Conservation (phyloP, 2,329 filamentous ascomycete genomes). For the Microthyrium microscopicum region DNA sequence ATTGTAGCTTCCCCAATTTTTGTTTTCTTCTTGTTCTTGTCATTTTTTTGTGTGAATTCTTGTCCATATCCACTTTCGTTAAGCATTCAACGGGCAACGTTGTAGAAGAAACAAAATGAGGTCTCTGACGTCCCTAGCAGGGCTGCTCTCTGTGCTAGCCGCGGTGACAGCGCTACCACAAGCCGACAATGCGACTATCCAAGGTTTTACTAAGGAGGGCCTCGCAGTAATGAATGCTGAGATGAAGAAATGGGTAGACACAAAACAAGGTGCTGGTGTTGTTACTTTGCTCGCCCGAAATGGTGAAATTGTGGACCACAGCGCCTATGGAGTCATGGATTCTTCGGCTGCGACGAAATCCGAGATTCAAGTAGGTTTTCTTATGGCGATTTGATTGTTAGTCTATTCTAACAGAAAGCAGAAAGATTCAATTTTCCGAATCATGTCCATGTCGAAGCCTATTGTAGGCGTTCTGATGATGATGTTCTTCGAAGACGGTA, state of each 20-base stretch:
- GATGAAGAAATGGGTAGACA: conserved; percentile 2
- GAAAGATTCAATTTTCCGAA: conserved; percentile 3
- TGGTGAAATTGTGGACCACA: conserved; percentile 3
- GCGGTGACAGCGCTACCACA: neutral
- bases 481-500: conserved; percentile 5
- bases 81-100: no score
- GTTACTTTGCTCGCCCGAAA: conserved; percentile 5
- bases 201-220: conserved; percentile 4
- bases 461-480: conserved; percentile 3
- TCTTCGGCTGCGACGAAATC: neutral
- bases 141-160: neutral
- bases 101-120: no score
- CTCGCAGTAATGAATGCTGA: neutral
- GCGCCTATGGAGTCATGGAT: conserved; percentile 4
- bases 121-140: no score
- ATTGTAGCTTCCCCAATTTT: no score
- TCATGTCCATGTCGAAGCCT: conserved; percentile 6
- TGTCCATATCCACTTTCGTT: no score
- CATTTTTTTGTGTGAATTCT: no score
- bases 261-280: neutral
- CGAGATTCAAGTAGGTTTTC: no score
- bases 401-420: no score
- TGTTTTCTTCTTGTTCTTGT: no score
- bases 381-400: no score
- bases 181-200: conserved; percentile 3